phyloP scores from a whole-genome alignment of 306 rosid species.

The Vigna angularis region DNA sequence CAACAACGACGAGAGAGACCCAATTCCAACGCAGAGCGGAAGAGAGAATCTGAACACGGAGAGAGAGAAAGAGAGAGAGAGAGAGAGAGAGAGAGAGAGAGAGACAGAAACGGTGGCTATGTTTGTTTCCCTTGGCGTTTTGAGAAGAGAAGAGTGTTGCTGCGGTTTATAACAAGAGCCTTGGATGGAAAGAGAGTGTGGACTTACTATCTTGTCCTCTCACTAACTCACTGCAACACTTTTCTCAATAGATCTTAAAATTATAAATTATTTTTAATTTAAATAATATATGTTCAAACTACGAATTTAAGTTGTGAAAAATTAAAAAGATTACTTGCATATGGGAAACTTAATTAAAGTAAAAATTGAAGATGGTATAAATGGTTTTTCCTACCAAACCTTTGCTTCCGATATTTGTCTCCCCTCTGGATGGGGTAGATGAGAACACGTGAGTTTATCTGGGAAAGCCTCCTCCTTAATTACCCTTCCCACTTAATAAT shows the following conservation, averaged over 20 bases:
- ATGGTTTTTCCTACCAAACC: conserved; percentile 3
- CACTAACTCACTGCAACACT: background rate
- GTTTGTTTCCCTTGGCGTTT: background rate
- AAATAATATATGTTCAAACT: no score
- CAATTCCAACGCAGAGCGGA: background rate
- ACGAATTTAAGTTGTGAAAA: no score
- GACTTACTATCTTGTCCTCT: conserved; percentile 27
- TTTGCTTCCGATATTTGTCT: background rate
- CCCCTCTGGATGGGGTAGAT: conserved; percentile 15
- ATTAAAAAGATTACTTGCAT: no score
- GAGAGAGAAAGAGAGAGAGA: background rate
- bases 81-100: background rate
- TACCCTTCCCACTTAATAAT: background rate
- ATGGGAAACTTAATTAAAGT: no score
- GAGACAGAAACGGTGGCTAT: background rate
- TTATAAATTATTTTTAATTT: no score
- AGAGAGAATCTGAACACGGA: background rate
- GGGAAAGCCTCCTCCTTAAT: background rate
- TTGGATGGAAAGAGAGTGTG: background rate
- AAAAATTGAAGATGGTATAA: background rate
- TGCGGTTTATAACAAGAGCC: conserved; percentile 24
- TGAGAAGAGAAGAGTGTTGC: background rate
- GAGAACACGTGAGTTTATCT: conserved; percentile 37
- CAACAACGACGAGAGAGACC: background rate
- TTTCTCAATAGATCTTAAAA: no score